phyloP scores from a whole-genome alignment of 176 grass and related monocot genomes.

The Hyparrhenia diplandra region DNA sequence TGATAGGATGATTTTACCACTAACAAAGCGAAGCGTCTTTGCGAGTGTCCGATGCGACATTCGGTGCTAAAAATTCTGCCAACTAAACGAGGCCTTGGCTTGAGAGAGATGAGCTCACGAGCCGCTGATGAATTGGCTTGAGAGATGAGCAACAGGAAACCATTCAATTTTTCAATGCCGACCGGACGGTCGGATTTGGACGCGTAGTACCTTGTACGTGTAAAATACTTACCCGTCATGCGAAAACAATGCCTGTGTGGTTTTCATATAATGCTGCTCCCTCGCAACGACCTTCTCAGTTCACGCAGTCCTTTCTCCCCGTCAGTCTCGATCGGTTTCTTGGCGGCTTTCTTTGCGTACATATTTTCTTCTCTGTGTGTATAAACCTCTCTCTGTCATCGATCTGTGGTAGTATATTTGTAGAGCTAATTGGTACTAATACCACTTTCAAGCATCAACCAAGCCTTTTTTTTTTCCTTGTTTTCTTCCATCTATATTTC shows the following conservation, averaged over 20 bases:
- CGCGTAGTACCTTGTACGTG: neutral
- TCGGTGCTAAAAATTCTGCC: no score
- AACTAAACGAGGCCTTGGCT: no score
- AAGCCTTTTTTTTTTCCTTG: neutral
- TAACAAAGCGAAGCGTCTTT: no score
- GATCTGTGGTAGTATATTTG: no score
- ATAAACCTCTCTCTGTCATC: no score
- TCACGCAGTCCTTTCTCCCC: slow-evolving; percentile 35
- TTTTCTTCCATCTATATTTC: no score
- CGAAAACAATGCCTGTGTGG: slow-evolving; percentile 19
- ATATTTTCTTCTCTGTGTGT: no score
- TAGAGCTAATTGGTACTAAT: slow-evolving; percentile 1
- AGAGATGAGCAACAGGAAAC: neutral
- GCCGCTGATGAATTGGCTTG: slow-evolving; percentile 26
- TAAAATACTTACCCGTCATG: neutral
- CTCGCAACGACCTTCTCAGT: neutral
- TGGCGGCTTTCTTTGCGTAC: neutral
- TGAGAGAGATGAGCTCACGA: no score
- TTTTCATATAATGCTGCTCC: neutral
- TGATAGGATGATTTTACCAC: no score
- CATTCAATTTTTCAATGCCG: neutral
- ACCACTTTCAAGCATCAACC: neutral
- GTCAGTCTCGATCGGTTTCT: slow-evolving; percentile 27
- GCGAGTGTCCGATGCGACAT: no score
- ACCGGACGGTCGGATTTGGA: neutral